Conservation (phyloP, 1,284 basidiomycete species). For the Chondrostereum purpureum region DNA sequence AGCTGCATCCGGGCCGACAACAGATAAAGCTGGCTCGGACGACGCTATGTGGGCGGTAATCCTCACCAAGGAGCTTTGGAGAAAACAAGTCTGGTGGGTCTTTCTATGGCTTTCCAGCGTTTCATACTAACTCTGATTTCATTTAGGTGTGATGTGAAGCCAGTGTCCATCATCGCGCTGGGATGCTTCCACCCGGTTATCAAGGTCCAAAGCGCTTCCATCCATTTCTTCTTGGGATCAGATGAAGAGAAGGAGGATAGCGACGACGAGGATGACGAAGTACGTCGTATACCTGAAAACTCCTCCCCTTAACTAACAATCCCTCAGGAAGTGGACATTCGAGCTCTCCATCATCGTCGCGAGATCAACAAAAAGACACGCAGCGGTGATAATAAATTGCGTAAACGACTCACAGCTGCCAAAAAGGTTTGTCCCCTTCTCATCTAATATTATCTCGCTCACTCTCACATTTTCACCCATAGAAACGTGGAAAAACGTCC, state of each 20-base stretch:
- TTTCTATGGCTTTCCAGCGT: neutral
- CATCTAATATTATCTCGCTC: constrained; percentile 6
- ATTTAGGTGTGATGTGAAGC: constrained; percentile 82
- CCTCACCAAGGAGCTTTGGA: constrained; percentile 92
- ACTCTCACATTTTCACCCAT: constrained; percentile 36
- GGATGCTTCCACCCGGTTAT: constrained; percentile 92
- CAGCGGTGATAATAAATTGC: constrained; percentile 72
- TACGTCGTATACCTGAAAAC: constrained; percentile 19
- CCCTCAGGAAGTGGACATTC: constrained; percentile 56
- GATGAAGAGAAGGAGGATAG: constrained; percentile 69
- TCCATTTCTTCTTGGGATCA: constrained; percentile 95
- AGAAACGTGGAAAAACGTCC: constrained; percentile 47
- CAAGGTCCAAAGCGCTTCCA: constrained; percentile 92
- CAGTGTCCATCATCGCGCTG: constrained; percentile 87
- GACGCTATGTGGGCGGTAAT: constrained; percentile 99
- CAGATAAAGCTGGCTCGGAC: constrained; percentile 49
- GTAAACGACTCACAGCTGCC: constrained; percentile 61
- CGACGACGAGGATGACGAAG: constrained; percentile 68
- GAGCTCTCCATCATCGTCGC: constrained; percentile 72
- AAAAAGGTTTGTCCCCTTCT: constrained; percentile 48
- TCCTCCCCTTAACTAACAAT: constrained; percentile 6
- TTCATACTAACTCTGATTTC: neutral
- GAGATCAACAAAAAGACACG: constrained; percentile 88
- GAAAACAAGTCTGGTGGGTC: constrained; percentile 83
- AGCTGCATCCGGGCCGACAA: constrained; percentile 32